These are phyloP conservation scores for Lathyrus oleraceus DNA, from an alignment of 306 rosid species.

Conservation along the genomic window DNA sequence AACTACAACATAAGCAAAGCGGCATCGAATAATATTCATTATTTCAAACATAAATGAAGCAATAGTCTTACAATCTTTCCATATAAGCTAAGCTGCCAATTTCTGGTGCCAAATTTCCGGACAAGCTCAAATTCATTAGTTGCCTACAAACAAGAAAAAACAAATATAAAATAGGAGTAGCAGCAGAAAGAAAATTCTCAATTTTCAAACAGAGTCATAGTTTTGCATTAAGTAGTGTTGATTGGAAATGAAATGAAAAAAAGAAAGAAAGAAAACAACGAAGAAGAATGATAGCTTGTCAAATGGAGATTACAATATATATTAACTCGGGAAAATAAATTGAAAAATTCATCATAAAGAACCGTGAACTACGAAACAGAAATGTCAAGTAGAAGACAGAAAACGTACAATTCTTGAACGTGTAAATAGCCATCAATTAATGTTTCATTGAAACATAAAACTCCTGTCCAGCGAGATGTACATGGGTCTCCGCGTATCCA, in stretches of 20 bases:
- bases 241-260: not conserved
- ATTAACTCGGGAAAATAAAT: not conserved
- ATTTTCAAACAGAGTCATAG: conserved; percentile 21
- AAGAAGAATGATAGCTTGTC: not conserved
- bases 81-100: conserved; percentile 61
- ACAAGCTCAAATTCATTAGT: conserved; percentile 58
- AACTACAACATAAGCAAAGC: conserved; percentile 4
- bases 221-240: not conserved
- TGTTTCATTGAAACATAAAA: conserved; percentile 62
- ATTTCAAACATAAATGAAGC: conserved; percentile 12
- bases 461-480: conserved; percentile 71
- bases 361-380: conserved; percentile 16
- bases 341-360: conserved; percentile 9
- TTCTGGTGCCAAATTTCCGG: conserved; percentile 77
- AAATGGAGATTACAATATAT: conserved; percentile 29
- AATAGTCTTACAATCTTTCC: conserved; percentile 64
- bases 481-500: conserved; percentile 90
- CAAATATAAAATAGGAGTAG: conserved; percentile 18
- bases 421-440: conserved; percentile 67
- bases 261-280: not conserved
- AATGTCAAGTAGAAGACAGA: conserved; percentile 27
- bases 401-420: conserved; percentile 70
- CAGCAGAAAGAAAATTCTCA: conserved; percentile 18
- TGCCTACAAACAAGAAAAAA: conserved; percentile 62
- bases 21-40: not conserved